Conservation (phyloP, 2,329 filamentous ascomycete genomes). For the Fusarium annulatum region DNA sequence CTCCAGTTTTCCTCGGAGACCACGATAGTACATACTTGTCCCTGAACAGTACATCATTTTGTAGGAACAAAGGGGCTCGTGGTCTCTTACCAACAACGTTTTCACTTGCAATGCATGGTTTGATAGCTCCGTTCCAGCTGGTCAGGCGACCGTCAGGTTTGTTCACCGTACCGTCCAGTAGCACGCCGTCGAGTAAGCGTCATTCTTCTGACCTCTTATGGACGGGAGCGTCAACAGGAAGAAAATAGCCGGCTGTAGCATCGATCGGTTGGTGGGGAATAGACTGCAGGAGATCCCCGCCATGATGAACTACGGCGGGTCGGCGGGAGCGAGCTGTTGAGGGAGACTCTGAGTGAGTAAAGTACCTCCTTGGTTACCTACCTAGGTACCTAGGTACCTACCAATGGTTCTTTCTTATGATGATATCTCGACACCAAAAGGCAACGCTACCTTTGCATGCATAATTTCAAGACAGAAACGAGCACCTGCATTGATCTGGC, state of each 20-base stretch:
- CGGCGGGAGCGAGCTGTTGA: constrained; percentile 18
- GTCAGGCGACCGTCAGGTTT: constrained; percentile 33
- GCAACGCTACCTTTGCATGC: background rate
- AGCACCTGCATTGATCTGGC: constrained; percentile 3
- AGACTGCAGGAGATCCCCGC: constrained; percentile 37
- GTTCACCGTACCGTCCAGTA: constrained; percentile 39
- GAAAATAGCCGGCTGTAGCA: constrained; percentile 18
- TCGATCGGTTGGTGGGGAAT: constrained; percentile 44
- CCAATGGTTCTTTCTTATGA: background rate
- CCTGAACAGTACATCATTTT: background rate
- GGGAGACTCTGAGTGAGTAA: background rate
- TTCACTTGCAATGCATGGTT: constrained; percentile 27
- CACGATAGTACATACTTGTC: background rate
- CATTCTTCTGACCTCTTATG: constrained; percentile 43
- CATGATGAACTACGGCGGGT: constrained; percentile 33
- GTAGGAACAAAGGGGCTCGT: background rate
- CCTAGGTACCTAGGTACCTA: background rate
- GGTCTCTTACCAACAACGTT: background rate
- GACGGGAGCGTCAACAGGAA: constrained; percentile 29
- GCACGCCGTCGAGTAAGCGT: constrained; percentile 46
- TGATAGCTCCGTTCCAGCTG: constrained; percentile 23
- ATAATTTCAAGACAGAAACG: background rate
- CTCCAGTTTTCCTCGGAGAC: background rate
- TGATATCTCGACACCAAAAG: background rate
- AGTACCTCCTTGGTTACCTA: background rate